Evolutionary conservation across 352 stramenopile genomes (phyloP).

Genomic region (Phytophthora colocasiae): DNA sequence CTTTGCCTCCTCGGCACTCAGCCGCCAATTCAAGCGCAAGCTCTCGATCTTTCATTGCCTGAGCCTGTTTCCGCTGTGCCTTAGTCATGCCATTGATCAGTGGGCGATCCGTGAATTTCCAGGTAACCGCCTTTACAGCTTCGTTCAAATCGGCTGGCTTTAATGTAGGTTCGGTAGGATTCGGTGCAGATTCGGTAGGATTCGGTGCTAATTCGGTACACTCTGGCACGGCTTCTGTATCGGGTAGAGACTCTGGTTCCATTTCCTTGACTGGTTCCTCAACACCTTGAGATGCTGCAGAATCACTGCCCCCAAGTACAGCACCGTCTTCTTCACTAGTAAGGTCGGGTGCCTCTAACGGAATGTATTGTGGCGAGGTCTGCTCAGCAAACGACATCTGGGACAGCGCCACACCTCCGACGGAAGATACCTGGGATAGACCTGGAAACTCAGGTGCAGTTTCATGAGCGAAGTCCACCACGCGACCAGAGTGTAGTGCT

Average conservation of each 20-base stretch:
- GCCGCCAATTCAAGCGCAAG: not conserved
- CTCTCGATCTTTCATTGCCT: not conserved
- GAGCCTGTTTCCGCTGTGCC: not conserved
- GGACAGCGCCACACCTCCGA: too few relatives aligned
- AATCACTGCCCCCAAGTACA: too few relatives aligned
- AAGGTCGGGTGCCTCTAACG: too few relatives aligned
- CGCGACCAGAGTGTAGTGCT: not conserved
- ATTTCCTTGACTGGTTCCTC: not conserved
- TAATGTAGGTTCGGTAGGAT: not conserved
- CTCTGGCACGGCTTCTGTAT: too few relatives aligned
- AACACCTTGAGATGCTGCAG: not conserved
- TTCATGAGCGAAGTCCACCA: not conserved
- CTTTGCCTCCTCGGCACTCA: not conserved
- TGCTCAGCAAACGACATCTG: too few relatives aligned
- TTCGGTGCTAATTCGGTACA: too few relatives aligned
- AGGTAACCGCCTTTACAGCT: not conserved
- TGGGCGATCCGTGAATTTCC: not conserved
- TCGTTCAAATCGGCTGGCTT: not conserved
- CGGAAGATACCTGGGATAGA: not conserved
- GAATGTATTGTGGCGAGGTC: too few relatives aligned
- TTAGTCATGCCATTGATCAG: constrained; percentile 7
- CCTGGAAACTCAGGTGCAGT: not conserved
- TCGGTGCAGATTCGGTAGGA: not conserved
- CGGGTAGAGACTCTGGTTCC: not conserved
- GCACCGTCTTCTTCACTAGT: too few relatives aligned